Evolutionary conservation across 805 yeast genomes (phyloP).

Genomic region (Cyberlindnera euphorbiiphila): DNA sequence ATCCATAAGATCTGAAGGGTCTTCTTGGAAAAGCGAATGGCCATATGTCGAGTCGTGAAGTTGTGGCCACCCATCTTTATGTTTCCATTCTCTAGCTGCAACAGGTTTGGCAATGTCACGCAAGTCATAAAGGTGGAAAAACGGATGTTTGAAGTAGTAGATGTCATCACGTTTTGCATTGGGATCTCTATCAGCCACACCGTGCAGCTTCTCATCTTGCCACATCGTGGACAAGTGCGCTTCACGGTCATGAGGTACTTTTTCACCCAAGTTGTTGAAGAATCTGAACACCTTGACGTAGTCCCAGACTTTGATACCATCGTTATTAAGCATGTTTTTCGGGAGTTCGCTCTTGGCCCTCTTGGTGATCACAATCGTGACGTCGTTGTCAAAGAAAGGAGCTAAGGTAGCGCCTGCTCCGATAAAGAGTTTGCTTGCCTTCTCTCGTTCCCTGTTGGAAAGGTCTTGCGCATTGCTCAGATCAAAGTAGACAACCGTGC

Average conservation of each 20-base stretch:
- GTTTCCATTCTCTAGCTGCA: conserved; percentile 77
- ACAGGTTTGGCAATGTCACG: conserved; percentile 77
- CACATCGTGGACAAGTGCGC: conserved; percentile 57
- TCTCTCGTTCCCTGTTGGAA: conserved; percentile 30
- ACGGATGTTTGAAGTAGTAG: conserved; percentile 72
- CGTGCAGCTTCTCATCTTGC: conserved; percentile 79
- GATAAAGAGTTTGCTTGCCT: conserved; percentile 30
- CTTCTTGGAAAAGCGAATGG: conserved; percentile 71
- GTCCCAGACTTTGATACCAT: conserved; percentile 69
- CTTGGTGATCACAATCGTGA: conserved; percentile 74
- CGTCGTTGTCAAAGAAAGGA: conserved; percentile 51
- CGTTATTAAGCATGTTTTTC: conserved; percentile 44
- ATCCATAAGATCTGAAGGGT: conserved; percentile 38
- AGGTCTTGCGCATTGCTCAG: conserved; percentile 32
- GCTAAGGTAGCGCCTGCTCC: conserved; percentile 53
- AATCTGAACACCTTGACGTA: conserved; percentile 82
- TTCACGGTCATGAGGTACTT: conserved; percentile 17
- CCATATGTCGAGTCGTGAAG: conserved; percentile 65
- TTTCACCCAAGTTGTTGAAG: conserved; percentile 56
- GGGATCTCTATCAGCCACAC: conserved; percentile 87
- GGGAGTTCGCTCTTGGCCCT: conserved; percentile 43
- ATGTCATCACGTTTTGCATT: conserved; percentile 80
- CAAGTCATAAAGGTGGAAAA: conserved; percentile 75
- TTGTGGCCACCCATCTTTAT: conserved; percentile 48
- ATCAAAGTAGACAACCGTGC: conserved; percentile 56